phyloP scores from a whole-genome alignment of 257 asterid species.

The Solanum pinnatisectum region DNA sequence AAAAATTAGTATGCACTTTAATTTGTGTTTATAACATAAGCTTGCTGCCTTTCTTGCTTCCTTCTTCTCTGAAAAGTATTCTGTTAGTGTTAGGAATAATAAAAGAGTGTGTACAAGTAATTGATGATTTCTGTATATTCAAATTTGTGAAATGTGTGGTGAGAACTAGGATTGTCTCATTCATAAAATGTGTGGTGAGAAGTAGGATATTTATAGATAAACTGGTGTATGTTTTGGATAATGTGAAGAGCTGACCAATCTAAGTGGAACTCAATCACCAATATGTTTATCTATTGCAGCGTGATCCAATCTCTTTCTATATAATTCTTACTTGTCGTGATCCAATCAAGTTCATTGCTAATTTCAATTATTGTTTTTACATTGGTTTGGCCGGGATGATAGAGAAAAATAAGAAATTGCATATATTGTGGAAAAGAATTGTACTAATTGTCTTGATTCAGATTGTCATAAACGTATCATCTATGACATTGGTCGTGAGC shows the following conservation, averaged over 20 bases:
- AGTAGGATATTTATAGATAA: conserved; percentile 50
- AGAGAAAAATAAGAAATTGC: no score
- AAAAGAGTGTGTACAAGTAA: not conserved
- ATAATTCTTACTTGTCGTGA: no score
- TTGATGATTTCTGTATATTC: not conserved
- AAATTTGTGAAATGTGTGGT: conserved; percentile 32
- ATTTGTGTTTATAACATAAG: no score
- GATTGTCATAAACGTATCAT: no score
- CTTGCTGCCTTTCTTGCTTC: conserved; percentile 33
- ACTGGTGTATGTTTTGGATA: conserved; percentile 22
- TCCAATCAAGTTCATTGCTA: no score
- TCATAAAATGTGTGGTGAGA: conserved; percentile 14
- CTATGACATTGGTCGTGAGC: not conserved
- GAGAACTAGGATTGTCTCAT: conserved; percentile 17
- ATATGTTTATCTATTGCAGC: not conserved
- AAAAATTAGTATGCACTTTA: no score
- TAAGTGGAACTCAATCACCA: not conserved
- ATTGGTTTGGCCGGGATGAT: no score
- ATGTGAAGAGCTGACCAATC: not conserved
- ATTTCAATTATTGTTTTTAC: no score
- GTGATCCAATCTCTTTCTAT: no score
- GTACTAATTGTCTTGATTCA: no score
- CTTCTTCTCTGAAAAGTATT: not conserved
- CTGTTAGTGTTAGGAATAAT: not conserved
- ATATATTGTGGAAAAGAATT: no score